phyloP scores from a whole-genome alignment of 345 rosid genomes.

The Microthlaspi erraticum region DNA sequence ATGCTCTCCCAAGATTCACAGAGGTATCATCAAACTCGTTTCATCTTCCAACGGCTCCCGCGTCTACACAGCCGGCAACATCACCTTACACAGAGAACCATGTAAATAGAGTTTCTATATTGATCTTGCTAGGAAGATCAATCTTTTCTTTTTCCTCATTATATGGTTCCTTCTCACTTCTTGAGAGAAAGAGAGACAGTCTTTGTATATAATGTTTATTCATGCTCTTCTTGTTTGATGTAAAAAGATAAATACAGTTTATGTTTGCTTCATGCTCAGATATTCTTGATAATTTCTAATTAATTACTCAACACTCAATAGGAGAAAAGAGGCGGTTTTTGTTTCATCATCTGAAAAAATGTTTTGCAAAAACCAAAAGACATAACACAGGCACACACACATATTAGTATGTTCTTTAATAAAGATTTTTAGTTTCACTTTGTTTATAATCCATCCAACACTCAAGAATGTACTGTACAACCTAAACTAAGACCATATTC shows the following conservation, averaged over 20 bases:
- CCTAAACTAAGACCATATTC: constrained; percentile 15
- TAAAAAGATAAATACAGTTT: constrained; percentile 14
- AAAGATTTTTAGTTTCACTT: constrained; percentile 26
- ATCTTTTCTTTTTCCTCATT: background rate
- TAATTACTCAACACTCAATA: constrained; percentile 4
- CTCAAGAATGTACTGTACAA: constrained; percentile 29
- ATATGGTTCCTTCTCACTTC: constrained; percentile 41
- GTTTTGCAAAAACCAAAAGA: constrained; percentile 23
- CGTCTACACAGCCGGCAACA: constrained; percentile 40
- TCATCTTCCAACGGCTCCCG: constrained; percentile 38
- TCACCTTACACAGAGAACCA: constrained; percentile 24
- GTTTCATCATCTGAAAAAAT: constrained; percentile 26
- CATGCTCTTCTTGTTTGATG: constrained; percentile 18
- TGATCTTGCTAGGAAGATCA: constrained; percentile 17
- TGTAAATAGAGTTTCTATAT: constrained; percentile 14
- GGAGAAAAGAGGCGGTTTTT: constrained; percentile 9
- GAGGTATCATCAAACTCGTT: constrained; percentile 26
- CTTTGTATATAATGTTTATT: constrained; percentile 21
- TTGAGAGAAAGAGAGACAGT: constrained; percentile 40
- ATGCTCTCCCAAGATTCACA: constrained; percentile 36
- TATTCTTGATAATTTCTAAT: constrained; percentile 9
- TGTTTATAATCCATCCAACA: constrained; percentile 25
- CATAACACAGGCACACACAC: constrained; percentile 21
- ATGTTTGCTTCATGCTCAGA: constrained; percentile 11
- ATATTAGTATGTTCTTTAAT: constrained; percentile 1